phyloP scores from a whole-genome alignment of 805 yeast species.

The Deakozyma indianensis region DNA sequence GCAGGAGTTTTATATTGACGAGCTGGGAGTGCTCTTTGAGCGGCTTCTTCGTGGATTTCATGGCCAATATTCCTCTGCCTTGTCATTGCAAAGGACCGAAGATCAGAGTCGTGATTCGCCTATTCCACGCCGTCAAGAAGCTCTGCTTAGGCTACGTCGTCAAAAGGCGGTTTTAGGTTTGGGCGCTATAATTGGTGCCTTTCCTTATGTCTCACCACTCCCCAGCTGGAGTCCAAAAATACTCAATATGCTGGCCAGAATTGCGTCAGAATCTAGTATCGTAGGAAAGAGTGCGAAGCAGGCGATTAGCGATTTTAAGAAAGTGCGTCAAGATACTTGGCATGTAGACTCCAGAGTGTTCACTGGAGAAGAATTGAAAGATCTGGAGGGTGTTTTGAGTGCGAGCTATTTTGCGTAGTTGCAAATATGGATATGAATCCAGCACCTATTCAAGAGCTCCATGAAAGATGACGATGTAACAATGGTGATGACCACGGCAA shows the following conservation, averaged over 20 bases:
- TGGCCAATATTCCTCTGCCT: slow-evolving; percentile 29
- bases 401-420: slow-evolving; percentile 71
- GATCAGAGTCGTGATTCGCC: slow-evolving; percentile 2
- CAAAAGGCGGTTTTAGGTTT: slow-evolving; percentile 85
- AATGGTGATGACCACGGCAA: no score
- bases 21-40: not conserved
- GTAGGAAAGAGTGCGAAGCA: slow-evolving; percentile 78
- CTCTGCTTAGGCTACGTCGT: slow-evolving; percentile 25
- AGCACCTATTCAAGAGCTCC: no score
- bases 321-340: slow-evolving; percentile 93
- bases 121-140: slow-evolving; percentile 5
- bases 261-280: slow-evolving; percentile 59
- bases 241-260: slow-evolving; percentile 52
- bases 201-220: slow-evolving; percentile 82
- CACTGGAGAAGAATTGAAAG: slow-evolving; percentile 67
- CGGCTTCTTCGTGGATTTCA: slow-evolving; percentile 25
- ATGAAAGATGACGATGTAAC: no score
- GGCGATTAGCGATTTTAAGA: slow-evolving; percentile 69
- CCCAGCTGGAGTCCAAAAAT: slow-evolving; percentile 79
- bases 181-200: slow-evolving; percentile 79
- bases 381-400: slow-evolving; percentile 87
- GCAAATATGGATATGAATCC: not conserved
- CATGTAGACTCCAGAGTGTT: slow-evolving; percentile 70
- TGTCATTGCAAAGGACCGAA: slow-evolving; percentile 17
- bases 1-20: slow-evolving; percentile 13